Conservation (phyloP, 148 eudicot species). For the Nepenthes mirabilis region DNA sequence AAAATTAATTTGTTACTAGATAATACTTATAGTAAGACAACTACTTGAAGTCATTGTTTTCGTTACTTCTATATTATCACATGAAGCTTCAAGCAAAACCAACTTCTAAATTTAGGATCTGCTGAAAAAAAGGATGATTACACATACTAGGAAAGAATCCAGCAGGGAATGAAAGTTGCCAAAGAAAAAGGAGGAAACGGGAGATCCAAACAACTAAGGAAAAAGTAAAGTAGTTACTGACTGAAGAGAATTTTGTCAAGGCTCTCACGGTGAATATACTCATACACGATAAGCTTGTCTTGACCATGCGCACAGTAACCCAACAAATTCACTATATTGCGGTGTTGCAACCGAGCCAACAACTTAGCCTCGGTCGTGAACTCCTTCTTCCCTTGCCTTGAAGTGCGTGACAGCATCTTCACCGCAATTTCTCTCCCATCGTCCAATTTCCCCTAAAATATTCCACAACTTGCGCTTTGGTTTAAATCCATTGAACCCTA, state of each 20-base stretch:
- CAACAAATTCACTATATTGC: conserved; percentile 80
- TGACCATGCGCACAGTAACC: conserved; percentile 71
- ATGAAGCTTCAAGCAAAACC: no score
- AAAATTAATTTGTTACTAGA: no score
- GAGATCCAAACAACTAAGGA: no score
- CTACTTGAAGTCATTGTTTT: no score
- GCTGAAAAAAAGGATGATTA: no score
- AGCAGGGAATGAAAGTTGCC: no score
- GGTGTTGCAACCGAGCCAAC: conserved; percentile 75
- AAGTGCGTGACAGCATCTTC: conserved; percentile 58
- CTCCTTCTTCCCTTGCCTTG: conserved; percentile 77
- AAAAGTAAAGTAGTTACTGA: conserved; percentile 23
- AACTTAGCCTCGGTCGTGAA: conserved; percentile 85
- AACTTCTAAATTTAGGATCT: no score
- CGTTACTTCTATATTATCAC: no score
- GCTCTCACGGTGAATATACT: conserved; percentile 70
- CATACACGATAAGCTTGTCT: conserved; percentile 83
- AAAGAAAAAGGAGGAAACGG: no score
- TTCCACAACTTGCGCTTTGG: conserved; percentile 5
- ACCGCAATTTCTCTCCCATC: conserved; percentile 93
- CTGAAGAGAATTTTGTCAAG: conserved; percentile 92
- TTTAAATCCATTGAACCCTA: neutral
- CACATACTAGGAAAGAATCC: no score
- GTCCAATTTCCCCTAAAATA: conserved; percentile 53
- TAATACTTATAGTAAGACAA: no score